A percentile compares a stretch with the other conserved stretches of the same genome.
These are phyloP conservation scores for Pelargonium cotyledonis DNA, from an alignment of 441 rosid genomes.

Conservation along the genomic window DNA sequence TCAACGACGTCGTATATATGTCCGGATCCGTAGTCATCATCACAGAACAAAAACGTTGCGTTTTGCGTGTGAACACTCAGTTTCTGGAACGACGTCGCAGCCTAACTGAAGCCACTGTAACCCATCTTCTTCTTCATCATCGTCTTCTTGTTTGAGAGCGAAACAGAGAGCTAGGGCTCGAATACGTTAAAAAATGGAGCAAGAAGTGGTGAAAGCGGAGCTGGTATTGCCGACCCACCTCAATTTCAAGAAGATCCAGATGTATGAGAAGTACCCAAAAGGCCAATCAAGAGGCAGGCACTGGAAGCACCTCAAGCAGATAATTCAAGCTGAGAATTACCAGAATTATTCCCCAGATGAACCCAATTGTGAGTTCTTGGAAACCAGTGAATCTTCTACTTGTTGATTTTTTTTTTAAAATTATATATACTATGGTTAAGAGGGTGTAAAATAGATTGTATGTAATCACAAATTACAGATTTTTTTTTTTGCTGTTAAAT, in stretches of 20 bases:
- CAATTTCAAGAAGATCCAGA: slow-evolving; percentile 71
- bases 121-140: not conserved
- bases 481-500: not conserved
- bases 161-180: not conserved
- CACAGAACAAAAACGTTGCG: not conserved
- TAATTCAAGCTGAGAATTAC: slow-evolving; percentile 79
- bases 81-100: not conserved
- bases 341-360: slow-evolving; percentile 48
- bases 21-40: not conserved
- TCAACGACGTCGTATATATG: not conserved
- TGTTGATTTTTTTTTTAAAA: not conserved
- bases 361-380: slow-evolving; percentile 47
- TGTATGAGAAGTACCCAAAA: slow-evolving; percentile 77
- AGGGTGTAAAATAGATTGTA: not conserved
- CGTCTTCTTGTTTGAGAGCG: not conserved
- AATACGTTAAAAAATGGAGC: slow-evolving; percentile 40
- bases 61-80: not conserved
- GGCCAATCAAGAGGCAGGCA: slow-evolving; percentile 76
- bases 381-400: not conserved
- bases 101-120: not conserved
- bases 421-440: not conserved
- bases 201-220: slow-evolving; percentile 61
- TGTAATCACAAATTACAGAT: not conserved
- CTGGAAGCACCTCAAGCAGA: slow-evolving; percentile 97
- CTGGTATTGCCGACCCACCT: slow-evolving; percentile 56